phyloP scores from a whole-genome alignment of 1,284 basidiomycete species.

The Rhodotorula sp. region DNA sequence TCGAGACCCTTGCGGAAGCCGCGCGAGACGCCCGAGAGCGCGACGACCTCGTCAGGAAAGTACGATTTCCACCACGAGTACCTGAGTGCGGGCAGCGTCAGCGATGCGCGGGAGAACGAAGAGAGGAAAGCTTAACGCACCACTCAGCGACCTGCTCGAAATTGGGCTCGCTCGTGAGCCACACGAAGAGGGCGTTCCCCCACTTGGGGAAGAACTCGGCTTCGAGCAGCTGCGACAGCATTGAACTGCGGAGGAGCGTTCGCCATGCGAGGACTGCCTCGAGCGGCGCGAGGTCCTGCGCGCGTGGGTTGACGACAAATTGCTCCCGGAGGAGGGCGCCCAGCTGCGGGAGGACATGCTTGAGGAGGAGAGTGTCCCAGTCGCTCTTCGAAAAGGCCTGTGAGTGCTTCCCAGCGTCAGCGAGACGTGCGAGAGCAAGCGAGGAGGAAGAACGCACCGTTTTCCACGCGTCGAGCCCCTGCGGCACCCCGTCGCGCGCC shows the following conservation, averaged over 20 bases:
- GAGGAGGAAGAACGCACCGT: slow-evolving; percentile 60
- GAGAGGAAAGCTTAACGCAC: slow-evolving; percentile 59
- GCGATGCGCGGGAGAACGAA: not conserved
- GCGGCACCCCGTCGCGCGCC: slow-evolving; percentile 70
- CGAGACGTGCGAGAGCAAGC: slow-evolving; percentile 31
- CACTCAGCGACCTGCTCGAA: slow-evolving; percentile 89
- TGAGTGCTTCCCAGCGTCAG: not conserved
- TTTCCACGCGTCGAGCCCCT: slow-evolving; percentile 75
- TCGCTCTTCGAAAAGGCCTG: slow-evolving; percentile 64
- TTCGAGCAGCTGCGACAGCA: slow-evolving; percentile 79
- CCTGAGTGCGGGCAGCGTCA: slow-evolving; percentile 43
- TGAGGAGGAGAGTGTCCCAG: slow-evolving; percentile 89
- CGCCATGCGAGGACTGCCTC: slow-evolving; percentile 77
- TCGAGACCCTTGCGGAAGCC: slow-evolving; percentile 85
- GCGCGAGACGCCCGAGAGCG: slow-evolving; percentile 64
- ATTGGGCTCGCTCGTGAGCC: slow-evolving; percentile 82
- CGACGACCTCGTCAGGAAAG: slow-evolving; percentile 70
- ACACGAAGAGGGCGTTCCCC: slow-evolving; percentile 85
- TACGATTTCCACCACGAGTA: slow-evolving; percentile 72
- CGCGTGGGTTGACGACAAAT: slow-evolving; percentile 81
- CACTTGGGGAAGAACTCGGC: slow-evolving; percentile 94
- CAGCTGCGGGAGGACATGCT: slow-evolving; percentile 87
- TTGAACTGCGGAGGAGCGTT: slow-evolving; percentile 68
- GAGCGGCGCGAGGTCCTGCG: slow-evolving; percentile 75
- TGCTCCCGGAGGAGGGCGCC: slow-evolving; percentile 75